Evolutionary conservation across 768 basidiomycete genomes (phyloP).

Genomic region (Gelatoporia subvermispora): DNA sequence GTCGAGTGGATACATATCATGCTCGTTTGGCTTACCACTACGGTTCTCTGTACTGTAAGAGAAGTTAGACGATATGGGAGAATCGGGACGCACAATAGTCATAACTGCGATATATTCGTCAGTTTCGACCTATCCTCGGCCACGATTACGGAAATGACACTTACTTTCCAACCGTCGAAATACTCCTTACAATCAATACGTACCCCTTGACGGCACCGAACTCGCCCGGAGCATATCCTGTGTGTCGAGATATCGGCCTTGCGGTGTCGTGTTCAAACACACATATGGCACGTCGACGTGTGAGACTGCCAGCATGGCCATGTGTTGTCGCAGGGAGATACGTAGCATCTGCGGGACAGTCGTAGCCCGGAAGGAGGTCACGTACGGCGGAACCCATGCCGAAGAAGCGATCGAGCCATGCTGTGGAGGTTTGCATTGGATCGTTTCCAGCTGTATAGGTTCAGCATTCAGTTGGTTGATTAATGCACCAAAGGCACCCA

Average conservation of each 20-base stretch:
- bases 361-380: slow-evolving; percentile 63
- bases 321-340: slow-evolving; percentile 57
- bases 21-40: no score
- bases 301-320: slow-evolving; percentile 37
- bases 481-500: neutral
- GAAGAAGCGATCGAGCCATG: slow-evolving; percentile 60
- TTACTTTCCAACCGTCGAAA: slow-evolving; percentile 61
- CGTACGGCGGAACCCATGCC: slow-evolving; percentile 56
- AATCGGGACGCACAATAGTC: slow-evolving; percentile 44
- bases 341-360: slow-evolving; percentile 59
- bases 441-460: slow-evolving; percentile 46
- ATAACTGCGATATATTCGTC: slow-evolving; percentile 30
- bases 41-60: no score
- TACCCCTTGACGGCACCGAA: slow-evolving; percentile 61
- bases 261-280: slow-evolving; percentile 60
- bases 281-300: slow-evolving; percentile 52
- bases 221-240: slow-evolving; percentile 47
- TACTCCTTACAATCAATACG: slow-evolving; percentile 49
- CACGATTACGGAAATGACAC: slow-evolving; percentile 25
- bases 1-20: slow-evolving; percentile 14
- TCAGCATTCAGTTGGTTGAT: neutral
- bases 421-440: slow-evolving; percentile 55
- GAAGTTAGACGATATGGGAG: no score
- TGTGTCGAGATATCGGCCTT: slow-evolving; percentile 54
- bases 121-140: neutral